Base-by-base conservation (phyloP, 768 basidiomycete species). In the Russula compacta region DNA sequence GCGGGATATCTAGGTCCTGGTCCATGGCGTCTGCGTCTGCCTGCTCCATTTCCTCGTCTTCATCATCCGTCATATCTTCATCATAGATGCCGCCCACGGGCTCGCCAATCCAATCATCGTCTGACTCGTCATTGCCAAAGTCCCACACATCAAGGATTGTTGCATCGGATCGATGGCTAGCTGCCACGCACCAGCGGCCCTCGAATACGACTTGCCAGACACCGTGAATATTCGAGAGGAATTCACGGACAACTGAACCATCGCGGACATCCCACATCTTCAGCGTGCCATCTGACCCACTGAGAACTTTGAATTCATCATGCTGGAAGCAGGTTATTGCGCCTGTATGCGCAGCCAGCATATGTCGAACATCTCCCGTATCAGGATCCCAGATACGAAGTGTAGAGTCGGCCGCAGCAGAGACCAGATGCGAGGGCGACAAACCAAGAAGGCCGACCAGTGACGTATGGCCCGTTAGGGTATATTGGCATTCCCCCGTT, bases 311-410 rank as follows among this genome's bases (percentile, higher is more conserved):
- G 78, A 91, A 92, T 71, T 98, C 95, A 71, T 98, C 95, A 67
- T 97, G 94, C 73, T 95, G 93, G 80, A 98, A 98, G 75, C 95
- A 99, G 17, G 97, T 98, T 67, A 99, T 98, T n/a, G 95, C 94
- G 21, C 95, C 95, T 6, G 88, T 89, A 71, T 98, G 95, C 1
- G 91, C 92, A 4, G 87, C 85, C 35, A 99, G 81, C 0, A 87
- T 85, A 66, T 94, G 87, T 42, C 82, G 83, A 35, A 91, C 78
- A 60, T 85, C 84, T 58, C 92, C 92, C 0, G 83, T 83, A 40
- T 86, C 83, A 1, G 94, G 90, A 69, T 98, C 88, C 95, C 95
- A 98, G 44, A 98, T 83, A 8, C 95, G 86, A 8, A 99, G 77
- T 0, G 94, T 95, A 21, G 92, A 93, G 71, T 99, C 95, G 19